A percentile compares a stretch with the other conserved stretches of the same genome.
These are phyloP conservation scores for Pleoardoris graminearum DNA, from an alignment of 2,329 filamentous ascomycete species.

Conservation along the genomic window DNA sequence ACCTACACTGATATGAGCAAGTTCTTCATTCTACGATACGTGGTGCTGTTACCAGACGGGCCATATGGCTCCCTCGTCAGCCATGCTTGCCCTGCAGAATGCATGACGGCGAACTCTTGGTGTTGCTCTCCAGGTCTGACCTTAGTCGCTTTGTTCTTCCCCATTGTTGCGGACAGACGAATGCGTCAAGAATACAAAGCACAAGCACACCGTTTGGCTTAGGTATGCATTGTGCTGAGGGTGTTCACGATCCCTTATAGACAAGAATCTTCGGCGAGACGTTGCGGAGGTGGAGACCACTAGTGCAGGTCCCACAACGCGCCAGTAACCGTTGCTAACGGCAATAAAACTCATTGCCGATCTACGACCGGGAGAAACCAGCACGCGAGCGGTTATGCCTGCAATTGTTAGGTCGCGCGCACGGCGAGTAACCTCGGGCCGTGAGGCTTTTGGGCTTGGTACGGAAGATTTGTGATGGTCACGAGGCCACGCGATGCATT, in stretches of 20 bases:
- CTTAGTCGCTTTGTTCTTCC: conserved; percentile 24
- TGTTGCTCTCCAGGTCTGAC: conserved; percentile 23
- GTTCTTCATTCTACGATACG: background rate
- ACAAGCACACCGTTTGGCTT: background rate
- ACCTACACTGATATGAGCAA: conserved; percentile 33
- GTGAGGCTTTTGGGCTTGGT: no score
- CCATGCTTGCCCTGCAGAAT: conserved; percentile 17
- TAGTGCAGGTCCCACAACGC: background rate
- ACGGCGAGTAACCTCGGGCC: no score
- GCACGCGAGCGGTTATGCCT: no score
- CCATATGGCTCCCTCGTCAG: conserved; percentile 37
- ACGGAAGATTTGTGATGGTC: background rate
- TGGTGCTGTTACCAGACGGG: conserved; percentile 28
- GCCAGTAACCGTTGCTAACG: background rate
- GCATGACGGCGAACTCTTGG: conserved; percentile 24
- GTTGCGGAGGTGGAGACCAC: conserved; percentile 2
- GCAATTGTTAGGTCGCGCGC: background rate
- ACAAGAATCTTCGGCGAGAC: conserved; percentile 1
- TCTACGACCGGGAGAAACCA: background rate
- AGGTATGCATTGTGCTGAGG: background rate
- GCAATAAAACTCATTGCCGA: background rate
- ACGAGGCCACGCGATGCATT: background rate
- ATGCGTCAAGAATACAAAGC: background rate
- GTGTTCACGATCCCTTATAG: background rate
- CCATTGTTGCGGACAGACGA: conserved; percentile 5